phyloP scores from a whole-genome alignment of 1,139 yeast species.

The Kodamaea arcana region DNA sequence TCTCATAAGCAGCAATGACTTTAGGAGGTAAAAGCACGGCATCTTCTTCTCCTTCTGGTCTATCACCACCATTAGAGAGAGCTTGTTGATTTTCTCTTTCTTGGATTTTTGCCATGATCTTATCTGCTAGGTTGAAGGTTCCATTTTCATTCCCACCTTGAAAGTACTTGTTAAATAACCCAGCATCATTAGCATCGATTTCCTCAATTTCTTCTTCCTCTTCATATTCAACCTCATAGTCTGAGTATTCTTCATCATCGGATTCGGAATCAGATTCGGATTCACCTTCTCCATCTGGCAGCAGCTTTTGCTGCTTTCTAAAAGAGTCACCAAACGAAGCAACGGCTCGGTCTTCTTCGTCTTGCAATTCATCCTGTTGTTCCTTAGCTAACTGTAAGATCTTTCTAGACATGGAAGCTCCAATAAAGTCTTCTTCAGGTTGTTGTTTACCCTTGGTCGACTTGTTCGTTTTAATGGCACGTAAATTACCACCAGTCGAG shows the following conservation, averaged over 20 bases:
- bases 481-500: conserved; percentile 66
- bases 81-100: conserved; percentile 53
- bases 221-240: conserved; percentile 36
- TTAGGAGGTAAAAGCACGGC: conserved; percentile 87
- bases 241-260: conserved; percentile 37
- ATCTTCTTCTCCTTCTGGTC: conserved; percentile 25
- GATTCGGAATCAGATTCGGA: conserved; percentile 37
- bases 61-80: conserved; percentile 26
- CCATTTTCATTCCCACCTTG: conserved; percentile 33
- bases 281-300: conserved; percentile 34
- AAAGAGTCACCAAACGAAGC: conserved; percentile 23
- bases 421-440: conserved; percentile 63
- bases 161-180: conserved; percentile 63
- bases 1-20: conserved; percentile 89
- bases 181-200: conserved; percentile 68
- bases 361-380: conserved; percentile 84
- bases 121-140: conserved; percentile 77
- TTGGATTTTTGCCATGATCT: conserved; percentile 82
- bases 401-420: conserved; percentile 78
- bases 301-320: conserved; percentile 22
- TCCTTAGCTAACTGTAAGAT: conserved; percentile 84
- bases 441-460: conserved; percentile 29
- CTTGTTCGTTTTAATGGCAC: conserved; percentile 28
- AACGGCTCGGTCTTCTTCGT: conserved; percentile 46
- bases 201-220: conserved; percentile 53